Conservation (phyloP, 176 grass and related monocot species). For the Zoysia japonica region DNA sequence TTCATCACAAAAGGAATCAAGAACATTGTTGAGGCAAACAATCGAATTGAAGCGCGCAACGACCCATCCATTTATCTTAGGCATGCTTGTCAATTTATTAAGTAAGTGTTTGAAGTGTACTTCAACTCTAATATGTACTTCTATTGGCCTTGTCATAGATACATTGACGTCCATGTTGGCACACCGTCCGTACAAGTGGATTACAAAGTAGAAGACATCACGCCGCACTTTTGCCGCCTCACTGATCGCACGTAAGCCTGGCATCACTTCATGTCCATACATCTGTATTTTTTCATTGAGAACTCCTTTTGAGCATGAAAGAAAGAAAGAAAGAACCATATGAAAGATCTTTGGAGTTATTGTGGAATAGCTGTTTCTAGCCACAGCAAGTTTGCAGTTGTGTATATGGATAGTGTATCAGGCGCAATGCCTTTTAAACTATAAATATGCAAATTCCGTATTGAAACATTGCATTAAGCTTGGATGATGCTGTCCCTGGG, state of each 20-base stretch:
- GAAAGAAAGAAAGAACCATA: not conserved
- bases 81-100: slow-evolving; percentile 6
- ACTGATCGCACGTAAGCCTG: slow-evolving; percentile 76
- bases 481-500: not conserved
- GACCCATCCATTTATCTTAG: slow-evolving; percentile 69
- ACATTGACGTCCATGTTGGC: slow-evolving; percentile 52
- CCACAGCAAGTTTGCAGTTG: not conserved
- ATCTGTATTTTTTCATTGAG: not conserved
- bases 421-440: not conserved
- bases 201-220: slow-evolving; percentile 37
- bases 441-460: not conserved
- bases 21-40: slow-evolving; percentile 75
- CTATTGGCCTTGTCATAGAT: slow-evolving; percentile 34
- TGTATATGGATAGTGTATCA: not conserved
- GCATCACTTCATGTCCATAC: slow-evolving; percentile 6
- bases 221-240: slow-evolving; percentile 81
- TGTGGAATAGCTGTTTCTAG: not conserved
- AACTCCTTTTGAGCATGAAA: not conserved
- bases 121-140: not conserved
- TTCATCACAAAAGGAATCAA: slow-evolving; percentile 72
- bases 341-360: not conserved
- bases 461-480: not conserved
- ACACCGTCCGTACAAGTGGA: slow-evolving; percentile 44
- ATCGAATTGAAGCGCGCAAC: slow-evolving; percentile 46
- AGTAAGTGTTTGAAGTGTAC: not conserved